phyloP scores from a whole-genome alignment of 1,284 basidiomycete species.

The Leccinum subrobustum region DNA sequence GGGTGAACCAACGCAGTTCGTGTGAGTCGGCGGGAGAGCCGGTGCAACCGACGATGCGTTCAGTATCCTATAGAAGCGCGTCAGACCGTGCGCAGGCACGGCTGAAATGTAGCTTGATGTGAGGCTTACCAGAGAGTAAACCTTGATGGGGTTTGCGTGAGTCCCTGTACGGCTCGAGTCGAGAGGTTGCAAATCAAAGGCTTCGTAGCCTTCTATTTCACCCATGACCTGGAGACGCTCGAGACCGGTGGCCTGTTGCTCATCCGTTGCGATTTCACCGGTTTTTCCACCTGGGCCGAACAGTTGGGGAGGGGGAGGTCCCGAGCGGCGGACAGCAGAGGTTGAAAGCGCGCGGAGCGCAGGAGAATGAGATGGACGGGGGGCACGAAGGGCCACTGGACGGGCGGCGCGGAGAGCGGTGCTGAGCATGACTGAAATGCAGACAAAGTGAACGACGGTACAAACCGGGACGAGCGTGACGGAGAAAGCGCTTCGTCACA shows the following conservation, averaged over 20 bases:
- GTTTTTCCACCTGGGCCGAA: slow-evolving; percentile 74
- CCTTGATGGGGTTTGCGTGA: slow-evolving; percentile 82
- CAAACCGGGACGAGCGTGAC: slow-evolving; percentile 32
- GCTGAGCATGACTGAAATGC: slow-evolving; percentile 39
- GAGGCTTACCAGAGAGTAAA: slow-evolving; percentile 80
- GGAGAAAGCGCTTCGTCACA: slow-evolving; percentile 24
- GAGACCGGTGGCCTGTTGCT: slow-evolving; percentile 93
- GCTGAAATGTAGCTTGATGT: background rate
- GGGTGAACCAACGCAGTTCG: slow-evolving; percentile 81
- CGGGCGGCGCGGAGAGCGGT: slow-evolving; percentile 40
- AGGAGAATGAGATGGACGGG: slow-evolving; percentile 33
- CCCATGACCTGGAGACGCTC: slow-evolving; percentile 94
- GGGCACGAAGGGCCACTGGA: slow-evolving; percentile 35
- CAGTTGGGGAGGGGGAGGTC: slow-evolving; percentile 63
- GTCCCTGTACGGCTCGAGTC: slow-evolving; percentile 89
- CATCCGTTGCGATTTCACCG: slow-evolving; percentile 81
- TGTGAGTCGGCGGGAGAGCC: slow-evolving; percentile 91
- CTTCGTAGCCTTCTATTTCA: slow-evolving; percentile 83
- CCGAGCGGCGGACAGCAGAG: slow-evolving; percentile 51
- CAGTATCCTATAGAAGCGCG: slow-evolving; percentile 55
- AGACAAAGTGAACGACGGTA: slow-evolving; percentile 16
- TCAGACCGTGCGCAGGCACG: background rate
- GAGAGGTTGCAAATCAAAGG: slow-evolving; percentile 90
- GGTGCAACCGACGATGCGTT: slow-evolving; percentile 89
- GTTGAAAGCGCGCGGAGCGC: slow-evolving; percentile 56